These are phyloP conservation scores for Flagelloscypha sp. DNA, from an alignment of 768 basidiomycete genomes.

Conservation along the genomic window DNA sequence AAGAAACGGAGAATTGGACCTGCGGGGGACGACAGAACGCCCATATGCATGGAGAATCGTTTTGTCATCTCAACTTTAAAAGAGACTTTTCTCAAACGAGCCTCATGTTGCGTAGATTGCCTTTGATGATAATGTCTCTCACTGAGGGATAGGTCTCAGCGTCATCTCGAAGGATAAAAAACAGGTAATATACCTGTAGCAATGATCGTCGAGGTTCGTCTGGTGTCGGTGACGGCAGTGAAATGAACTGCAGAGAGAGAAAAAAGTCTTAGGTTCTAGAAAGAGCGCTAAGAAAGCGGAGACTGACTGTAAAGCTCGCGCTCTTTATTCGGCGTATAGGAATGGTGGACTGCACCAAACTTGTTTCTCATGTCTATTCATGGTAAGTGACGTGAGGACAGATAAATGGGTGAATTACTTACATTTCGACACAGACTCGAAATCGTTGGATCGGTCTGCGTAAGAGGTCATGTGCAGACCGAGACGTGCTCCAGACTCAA, in stretches of 20 bases:
- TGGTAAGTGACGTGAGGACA: slow-evolving; percentile 3
- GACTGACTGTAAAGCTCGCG: slow-evolving; percentile 66
- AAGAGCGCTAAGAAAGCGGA: slow-evolving; percentile 2
- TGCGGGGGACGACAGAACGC: background rate
- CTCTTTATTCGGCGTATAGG: slow-evolving; percentile 57
- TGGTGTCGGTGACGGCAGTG: slow-evolving; percentile 77
- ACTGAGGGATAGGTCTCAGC: slow-evolving; percentile 28
- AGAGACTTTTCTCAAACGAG: slow-evolving; percentile 27
- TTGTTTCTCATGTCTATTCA: slow-evolving; percentile 62
- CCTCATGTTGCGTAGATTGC: slow-evolving; percentile 53
- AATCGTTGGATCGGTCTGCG: slow-evolving; percentile 72
- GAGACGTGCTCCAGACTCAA: slow-evolving; percentile 67
- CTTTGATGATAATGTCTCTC: slow-evolving; percentile 62
- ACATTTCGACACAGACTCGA: slow-evolving; percentile 71
- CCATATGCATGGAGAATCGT: background rate
- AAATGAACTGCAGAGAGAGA: slow-evolving; percentile 48
- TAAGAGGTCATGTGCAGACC: slow-evolving; percentile 64
- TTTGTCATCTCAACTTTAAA: slow-evolving; percentile 3
- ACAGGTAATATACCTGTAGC: slow-evolving; percentile 44
- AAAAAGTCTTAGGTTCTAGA: slow-evolving; percentile 3
- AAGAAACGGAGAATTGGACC: too few relatives aligned
- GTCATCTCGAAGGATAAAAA: background rate
- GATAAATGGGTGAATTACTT: slow-evolving; percentile 16
- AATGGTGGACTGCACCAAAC: slow-evolving; percentile 62
- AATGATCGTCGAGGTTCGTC: slow-evolving; percentile 66